Percentiles rank a stretch among this genome's conserved stretches.
These are phyloP conservation scores for Ceratobasidium sp. DNA, from an alignment of 1,284 basidiomycete genomes.

Conservation along the genomic window DNA sequence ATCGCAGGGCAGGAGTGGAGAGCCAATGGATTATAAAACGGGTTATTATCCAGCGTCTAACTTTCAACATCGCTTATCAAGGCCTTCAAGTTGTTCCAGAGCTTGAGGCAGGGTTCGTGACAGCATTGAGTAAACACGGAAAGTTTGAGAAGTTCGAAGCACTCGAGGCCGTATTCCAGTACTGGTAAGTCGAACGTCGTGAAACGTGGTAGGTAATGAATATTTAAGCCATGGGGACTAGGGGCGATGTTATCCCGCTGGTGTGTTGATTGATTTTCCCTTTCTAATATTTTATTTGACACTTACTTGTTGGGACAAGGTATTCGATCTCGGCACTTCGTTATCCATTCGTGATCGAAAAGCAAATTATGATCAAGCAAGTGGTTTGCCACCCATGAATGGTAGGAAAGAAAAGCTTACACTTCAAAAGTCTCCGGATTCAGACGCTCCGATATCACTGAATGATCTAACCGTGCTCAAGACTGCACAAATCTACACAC, in stretches of 20 bases:
- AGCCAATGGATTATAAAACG: conserved; percentile 7
- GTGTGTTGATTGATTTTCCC: neutral
- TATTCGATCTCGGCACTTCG: conserved; percentile 25
- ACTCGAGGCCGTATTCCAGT: neutral
- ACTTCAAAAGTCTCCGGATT: neutral
- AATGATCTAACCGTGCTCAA: neutral
- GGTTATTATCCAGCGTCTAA: neutral
- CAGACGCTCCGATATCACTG: neutral
- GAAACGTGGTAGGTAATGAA: neutral
- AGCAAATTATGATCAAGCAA: neutral
- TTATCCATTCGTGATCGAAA: neutral
- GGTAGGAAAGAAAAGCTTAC: neutral
- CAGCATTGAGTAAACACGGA: neutral
- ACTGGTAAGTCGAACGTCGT: neutral
- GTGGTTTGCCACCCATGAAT: neutral
- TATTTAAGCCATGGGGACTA: neutral
- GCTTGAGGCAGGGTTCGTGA: conserved; percentile 2
- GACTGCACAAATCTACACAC: neutral
- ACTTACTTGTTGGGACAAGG: neutral
- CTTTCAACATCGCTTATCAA: neutral
- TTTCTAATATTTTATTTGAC: neutral
- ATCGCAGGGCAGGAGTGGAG: neutral
- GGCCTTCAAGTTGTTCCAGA: neutral
- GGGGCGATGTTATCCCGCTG: conserved; percentile 36
- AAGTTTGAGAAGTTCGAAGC: conserved; percentile 17